A percentile compares a stretch with the other conserved stretches of the same genome.
phyloP scores from a whole-genome alignment of 2,329 filamentous ascomycete genomes.

The Xylaria arbuscula region DNA sequence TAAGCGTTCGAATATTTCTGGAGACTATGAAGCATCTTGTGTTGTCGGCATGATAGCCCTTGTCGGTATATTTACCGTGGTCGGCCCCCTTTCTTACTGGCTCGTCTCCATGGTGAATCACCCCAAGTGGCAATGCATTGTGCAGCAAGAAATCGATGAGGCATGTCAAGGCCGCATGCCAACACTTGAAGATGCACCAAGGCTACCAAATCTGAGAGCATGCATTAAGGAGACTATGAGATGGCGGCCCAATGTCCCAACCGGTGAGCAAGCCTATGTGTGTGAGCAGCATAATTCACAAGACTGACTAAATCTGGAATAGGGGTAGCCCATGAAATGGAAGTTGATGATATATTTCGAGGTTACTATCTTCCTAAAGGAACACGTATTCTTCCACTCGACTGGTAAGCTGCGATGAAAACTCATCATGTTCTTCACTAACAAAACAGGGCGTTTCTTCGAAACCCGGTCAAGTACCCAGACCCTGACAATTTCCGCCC shows the following conservation, averaged over 20 bases:
- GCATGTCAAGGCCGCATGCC: conserved; percentile 56
- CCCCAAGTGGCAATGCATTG: conserved; percentile 59
- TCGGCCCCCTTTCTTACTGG: conserved; percentile 53
- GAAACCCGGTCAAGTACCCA: conserved; percentile 62
- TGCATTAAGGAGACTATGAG: conserved; percentile 59
- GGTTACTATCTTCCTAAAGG: conserved; percentile 63
- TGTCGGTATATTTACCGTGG: conserved; percentile 54
- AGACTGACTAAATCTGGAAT: conserved; percentile 32
- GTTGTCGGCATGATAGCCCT: conserved; percentile 54
- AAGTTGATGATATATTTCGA: conserved; percentile 61
- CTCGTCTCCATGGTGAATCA: conserved; percentile 60
- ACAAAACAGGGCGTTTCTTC: conserved; percentile 60
- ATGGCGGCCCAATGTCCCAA: conserved; percentile 61
- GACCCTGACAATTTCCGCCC: conserved; percentile 63
- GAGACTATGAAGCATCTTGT: conserved; percentile 50
- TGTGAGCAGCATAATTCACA: background rate
- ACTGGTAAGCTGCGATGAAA: conserved; percentile 50
- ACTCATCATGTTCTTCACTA: conserved; percentile 2
- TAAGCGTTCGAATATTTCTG: conserved; percentile 47
- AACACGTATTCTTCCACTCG: conserved; percentile 55
- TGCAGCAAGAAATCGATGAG: conserved; percentile 59
- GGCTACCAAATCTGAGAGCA: conserved; percentile 57
- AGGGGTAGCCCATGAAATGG: conserved; percentile 63
- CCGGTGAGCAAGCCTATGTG: conserved; percentile 42
- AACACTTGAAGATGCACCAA: conserved; percentile 56